These are phyloP conservation scores for Euphorbia pulcherrima DNA, from an alignment of 345 rosid species.

Conservation along the genomic window DNA sequence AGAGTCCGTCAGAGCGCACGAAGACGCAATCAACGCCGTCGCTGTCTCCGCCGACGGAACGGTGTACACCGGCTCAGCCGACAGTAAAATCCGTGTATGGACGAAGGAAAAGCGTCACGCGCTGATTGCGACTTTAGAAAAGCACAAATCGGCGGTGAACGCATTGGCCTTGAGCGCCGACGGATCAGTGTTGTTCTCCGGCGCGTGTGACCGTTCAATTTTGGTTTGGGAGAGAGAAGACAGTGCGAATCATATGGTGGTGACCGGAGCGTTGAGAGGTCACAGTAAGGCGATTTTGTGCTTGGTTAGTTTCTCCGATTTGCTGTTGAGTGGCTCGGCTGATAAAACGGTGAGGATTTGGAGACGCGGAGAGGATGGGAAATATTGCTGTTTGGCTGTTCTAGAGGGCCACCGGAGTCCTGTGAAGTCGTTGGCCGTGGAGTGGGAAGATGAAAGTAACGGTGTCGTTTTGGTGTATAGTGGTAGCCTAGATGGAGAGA, in stretches of 20 bases:
- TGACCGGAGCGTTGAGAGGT: constrained; percentile 83
- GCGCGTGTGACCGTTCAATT: constrained; percentile 91
- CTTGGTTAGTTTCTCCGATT: constrained; percentile 48
- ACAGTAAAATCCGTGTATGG: constrained; percentile 78
- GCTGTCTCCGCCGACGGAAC: constrained; percentile 61
- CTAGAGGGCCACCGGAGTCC: constrained; percentile 67
- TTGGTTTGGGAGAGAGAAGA: constrained; percentile 93
- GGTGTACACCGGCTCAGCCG: constrained; percentile 87
- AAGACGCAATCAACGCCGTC: constrained; percentile 81
- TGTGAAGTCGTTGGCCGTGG: constrained; percentile 72
- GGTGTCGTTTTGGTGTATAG: constrained; percentile 53
- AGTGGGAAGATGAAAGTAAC: constrained; percentile 30
- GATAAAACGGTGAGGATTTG: constrained; percentile 86
- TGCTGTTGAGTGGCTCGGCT: constrained; percentile 81
- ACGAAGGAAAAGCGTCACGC: constrained; percentile 52
- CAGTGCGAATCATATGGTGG: constrained; percentile 60
- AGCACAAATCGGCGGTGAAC: constrained; percentile 83
- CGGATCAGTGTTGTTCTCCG: constrained; percentile 79
- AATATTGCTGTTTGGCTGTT: constrained; percentile 59
- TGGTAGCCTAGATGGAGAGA: constrained; percentile 80
- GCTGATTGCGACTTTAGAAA: constrained; percentile 66
- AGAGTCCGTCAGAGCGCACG: constrained; percentile 72
- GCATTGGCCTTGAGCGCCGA: constrained; percentile 66
- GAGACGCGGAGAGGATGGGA: constrained; percentile 53
- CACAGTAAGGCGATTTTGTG: constrained; percentile 68